These are phyloP conservation scores for Dothiorella sarmentorum DNA, from an alignment of 2,329 filamentous ascomycete species.

Conservation along the genomic window DNA sequence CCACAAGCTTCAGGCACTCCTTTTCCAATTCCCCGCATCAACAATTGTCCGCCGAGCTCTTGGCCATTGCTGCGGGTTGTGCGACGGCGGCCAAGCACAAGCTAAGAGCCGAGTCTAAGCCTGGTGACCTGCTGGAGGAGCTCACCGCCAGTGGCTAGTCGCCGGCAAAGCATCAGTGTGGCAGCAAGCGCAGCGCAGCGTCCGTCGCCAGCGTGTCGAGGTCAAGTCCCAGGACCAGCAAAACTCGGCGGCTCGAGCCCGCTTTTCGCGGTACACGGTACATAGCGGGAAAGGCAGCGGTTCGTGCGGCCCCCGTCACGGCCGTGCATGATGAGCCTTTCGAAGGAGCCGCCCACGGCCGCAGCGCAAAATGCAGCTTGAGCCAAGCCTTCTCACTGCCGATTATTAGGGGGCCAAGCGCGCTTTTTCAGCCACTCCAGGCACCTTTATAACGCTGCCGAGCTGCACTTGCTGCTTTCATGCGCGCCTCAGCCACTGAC, in stretches of 20 bases:
- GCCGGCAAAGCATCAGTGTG: too few relatives aligned
- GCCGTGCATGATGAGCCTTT: constrained; percentile 1
- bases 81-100: not conserved
- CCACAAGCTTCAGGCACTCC: not conserved
- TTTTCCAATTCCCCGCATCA: not conserved
- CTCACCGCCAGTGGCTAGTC: constrained; percentile 8
- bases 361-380: constrained; percentile 5
- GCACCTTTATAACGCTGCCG: constrained; percentile 14
- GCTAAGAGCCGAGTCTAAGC: not conserved
- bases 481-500: not conserved
- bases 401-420: constrained; percentile 17
- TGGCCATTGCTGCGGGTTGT: not conserved
- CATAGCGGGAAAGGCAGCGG: not conserved
- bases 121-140: not conserved
- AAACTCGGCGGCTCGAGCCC: not conserved
- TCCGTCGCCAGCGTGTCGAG: not conserved
- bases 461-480: constrained; percentile 3
- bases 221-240: too few relatives aligned
- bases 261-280: not conserved
- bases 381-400: too few relatives aligned
- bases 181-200: not conserved
- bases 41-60: not conserved
- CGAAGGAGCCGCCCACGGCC: constrained; percentile 3
- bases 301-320: not conserved
- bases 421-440: constrained; percentile 18